Conservation (phyloP, 179 eudicot genomes). For the Beta corolliflora region DNA sequence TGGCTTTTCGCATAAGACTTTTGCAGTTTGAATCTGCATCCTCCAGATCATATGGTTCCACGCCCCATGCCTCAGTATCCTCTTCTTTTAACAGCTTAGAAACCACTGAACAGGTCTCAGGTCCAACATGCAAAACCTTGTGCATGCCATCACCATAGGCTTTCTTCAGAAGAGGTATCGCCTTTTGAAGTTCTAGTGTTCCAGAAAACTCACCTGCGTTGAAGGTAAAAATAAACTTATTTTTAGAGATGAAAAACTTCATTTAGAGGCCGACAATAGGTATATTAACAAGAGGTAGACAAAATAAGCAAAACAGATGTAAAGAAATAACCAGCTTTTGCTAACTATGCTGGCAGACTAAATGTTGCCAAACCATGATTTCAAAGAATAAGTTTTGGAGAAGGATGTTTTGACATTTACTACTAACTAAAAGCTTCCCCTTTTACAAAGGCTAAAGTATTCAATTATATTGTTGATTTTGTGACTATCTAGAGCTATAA, state of each 20-base stretch:
- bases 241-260: neutral
- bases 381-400: neutral
- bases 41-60: constrained; percentile 97
- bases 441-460: neutral
- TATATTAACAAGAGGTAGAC: neutral
- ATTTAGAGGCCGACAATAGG: neutral
- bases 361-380: neutral
- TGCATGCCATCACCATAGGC: constrained; percentile 85
- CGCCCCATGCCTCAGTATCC: constrained; percentile 96
- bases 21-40: constrained; percentile 76
- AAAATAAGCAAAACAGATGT: too few species aligned
- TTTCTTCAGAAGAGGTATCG: constrained; percentile 76
- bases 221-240: neutral
- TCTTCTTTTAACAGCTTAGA: constrained; percentile 75
- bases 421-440: neutral
- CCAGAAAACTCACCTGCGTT: constrained; percentile 77
- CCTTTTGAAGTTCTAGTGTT: constrained; percentile 74
- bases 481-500: neutral
- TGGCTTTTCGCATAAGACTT: constrained; percentile 76
- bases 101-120: constrained; percentile 86
- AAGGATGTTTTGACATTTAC: neutral
- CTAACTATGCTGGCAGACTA: neutral
- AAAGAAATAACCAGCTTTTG: neutral
- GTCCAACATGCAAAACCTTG: constrained; percentile 95
- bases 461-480: neutral